These are phyloP conservation scores for Hevea brasiliensis DNA, from an alignment of 345 rosid genomes.

Conservation along the genomic window DNA sequence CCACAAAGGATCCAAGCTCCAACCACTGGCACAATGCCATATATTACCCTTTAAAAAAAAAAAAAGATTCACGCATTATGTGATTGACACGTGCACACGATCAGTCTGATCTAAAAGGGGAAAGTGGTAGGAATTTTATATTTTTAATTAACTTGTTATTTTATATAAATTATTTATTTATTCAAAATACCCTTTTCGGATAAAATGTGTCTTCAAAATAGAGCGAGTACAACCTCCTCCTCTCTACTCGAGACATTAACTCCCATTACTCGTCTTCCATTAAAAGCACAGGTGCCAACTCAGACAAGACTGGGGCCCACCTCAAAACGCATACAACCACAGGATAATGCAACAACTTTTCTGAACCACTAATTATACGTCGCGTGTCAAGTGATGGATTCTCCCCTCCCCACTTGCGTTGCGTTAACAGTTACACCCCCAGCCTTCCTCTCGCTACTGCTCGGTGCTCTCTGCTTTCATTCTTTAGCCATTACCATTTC, in stretches of 20 bases:
- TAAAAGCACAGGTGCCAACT: constrained; percentile 21
- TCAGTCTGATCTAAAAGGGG: no score
- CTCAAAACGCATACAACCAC: constrained; percentile 51
- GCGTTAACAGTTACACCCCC: constrained; percentile 21
- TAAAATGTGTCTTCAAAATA: background rate
- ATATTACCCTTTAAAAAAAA: no score
- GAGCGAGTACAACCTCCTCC: background rate
- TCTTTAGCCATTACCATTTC: background rate
- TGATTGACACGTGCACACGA: no score
- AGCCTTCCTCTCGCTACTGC: constrained; percentile 6
- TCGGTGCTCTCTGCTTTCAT: background rate
- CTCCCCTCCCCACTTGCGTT: constrained; percentile 30
- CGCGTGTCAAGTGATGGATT: constrained; percentile 48
- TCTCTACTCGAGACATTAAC: background rate
- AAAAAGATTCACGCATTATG: no score
- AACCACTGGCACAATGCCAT: no score
- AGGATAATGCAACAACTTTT: constrained; percentile 43
- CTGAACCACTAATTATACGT: constrained; percentile 39
- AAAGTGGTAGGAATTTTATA: no score
- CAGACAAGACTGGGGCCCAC: constrained; percentile 20
- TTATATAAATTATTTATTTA: no score
- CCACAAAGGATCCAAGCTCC: no score
- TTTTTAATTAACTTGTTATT: no score
- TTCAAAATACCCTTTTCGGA: no score
- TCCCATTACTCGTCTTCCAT: background rate